A percentile compares a stretch with the other conserved stretches of the same genome.
phyloP scores from a whole-genome alignment of 177 flowering plant species.

The Vitis hybrid region DNA sequence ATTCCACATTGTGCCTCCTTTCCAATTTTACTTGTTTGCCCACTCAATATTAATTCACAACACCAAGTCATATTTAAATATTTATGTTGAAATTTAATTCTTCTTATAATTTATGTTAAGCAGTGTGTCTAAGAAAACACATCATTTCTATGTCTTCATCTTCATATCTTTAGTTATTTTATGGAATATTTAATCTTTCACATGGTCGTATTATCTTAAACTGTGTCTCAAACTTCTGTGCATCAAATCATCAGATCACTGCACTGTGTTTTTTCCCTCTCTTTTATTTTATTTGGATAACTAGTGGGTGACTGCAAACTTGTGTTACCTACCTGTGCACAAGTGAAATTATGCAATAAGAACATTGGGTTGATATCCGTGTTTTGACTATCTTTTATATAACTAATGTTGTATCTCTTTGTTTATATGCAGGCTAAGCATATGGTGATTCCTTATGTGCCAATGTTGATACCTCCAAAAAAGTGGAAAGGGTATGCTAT shows the following conservation, averaged over 20 bases:
- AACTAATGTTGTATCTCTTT: slow-evolving; percentile 6
- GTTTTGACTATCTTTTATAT: not conserved
- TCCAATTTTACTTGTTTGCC: no score
- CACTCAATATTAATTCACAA: not conserved
- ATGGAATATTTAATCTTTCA: not conserved
- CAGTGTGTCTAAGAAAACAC: not conserved
- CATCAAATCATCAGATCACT: no score
- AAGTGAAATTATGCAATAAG: no score
- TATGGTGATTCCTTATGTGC: slow-evolving; percentile 79
- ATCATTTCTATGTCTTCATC: not conserved
- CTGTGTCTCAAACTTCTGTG: no score
- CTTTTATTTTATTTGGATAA: no score
- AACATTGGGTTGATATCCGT: not conserved
- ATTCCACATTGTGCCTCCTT: no score
- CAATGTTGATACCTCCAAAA: slow-evolving; percentile 93
- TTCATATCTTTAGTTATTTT: not conserved
- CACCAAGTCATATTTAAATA: not conserved
- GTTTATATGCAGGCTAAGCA: slow-evolving; percentile 67
- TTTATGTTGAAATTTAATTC: not conserved
- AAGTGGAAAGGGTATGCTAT: slow-evolving; percentile 86
- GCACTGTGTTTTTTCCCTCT: no score
- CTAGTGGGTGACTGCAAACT: not conserved
- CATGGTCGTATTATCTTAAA: not conserved
- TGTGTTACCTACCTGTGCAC: not conserved
- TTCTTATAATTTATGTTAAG: not conserved